Conservation (phyloP, 106 monocot species). For the Dendrobium huoshanense region DNA sequence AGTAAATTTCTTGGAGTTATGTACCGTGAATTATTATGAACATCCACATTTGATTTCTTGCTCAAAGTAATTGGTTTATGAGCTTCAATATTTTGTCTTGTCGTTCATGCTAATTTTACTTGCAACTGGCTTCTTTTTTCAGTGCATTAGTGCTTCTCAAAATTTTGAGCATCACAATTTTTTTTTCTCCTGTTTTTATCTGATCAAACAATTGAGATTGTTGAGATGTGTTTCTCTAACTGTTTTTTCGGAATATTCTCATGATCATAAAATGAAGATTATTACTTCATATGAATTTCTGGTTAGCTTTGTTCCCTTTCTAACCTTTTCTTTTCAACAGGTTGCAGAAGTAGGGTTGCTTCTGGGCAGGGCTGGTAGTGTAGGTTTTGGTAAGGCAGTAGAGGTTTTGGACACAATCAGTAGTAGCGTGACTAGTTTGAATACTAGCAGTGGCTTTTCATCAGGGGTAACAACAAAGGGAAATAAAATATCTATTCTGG, state of each 20-base stretch:
- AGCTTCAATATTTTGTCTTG: neutral
- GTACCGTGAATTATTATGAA: neutral
- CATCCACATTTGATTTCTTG: neutral
- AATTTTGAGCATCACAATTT: neutral
- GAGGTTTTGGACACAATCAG: conserved; percentile 66
- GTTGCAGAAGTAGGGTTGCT: conserved; percentile 56
- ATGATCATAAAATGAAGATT: neutral
- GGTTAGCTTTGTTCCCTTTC: neutral
- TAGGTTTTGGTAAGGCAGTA: conserved; percentile 76
- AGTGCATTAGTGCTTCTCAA: neutral
- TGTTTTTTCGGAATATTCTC: neutral
- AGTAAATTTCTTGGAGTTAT: neutral
- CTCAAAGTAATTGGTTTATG: neutral
- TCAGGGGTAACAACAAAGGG: conserved; percentile 48
- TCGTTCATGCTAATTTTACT: neutral
- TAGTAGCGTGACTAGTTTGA: conserved; percentile 67
- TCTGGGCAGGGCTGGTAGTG: conserved; percentile 62
- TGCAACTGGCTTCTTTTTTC: neutral
- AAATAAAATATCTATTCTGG: conserved; percentile 54
- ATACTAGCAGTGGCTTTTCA: conserved; percentile 42
- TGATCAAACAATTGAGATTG: neutral
- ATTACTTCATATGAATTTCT: neutral
- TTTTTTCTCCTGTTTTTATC: neutral
- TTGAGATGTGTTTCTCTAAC: conserved; percentile 1
- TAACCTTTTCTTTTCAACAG: conserved; percentile 21